These are phyloP conservation scores for Arthroderma uncinatum DNA, from an alignment of 2,329 filamentous ascomycete genomes.

Conservation along the genomic window DNA sequence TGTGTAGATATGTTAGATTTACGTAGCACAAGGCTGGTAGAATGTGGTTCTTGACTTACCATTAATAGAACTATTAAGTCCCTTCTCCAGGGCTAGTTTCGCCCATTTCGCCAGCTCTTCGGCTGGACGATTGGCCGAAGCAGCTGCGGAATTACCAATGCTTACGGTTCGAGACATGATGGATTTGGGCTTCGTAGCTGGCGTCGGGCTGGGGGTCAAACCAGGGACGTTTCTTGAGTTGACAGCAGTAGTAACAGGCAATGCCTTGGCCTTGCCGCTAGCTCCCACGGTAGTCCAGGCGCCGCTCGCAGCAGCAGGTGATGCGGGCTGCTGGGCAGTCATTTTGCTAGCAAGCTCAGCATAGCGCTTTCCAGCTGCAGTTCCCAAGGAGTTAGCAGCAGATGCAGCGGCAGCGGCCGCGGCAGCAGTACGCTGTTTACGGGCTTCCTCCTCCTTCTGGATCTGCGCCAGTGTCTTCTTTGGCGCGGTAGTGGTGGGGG, in stretches of 20 bases:
- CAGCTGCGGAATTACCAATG: slow-evolving; percentile 14
- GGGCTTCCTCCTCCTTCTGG: slow-evolving; percentile 85
- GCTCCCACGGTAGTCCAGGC: slow-evolving; percentile 95
- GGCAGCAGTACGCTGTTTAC: slow-evolving; percentile 63
- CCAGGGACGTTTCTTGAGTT: slow-evolving; percentile 46
- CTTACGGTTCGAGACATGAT: neutral
- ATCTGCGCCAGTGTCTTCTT: slow-evolving; percentile 95
- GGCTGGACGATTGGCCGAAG: slow-evolving; percentile 52
- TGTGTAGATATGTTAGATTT: slow-evolving; percentile 33
- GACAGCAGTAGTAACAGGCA: slow-evolving; percentile 29
- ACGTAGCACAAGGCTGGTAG: slow-evolving; percentile 16
- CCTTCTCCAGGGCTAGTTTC: slow-evolving; percentile 63
- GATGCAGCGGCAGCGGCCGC: slow-evolving; percentile 40
- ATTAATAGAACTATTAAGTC: slow-evolving; percentile 56
- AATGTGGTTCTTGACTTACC: slow-evolving; percentile 39
- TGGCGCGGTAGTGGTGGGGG: slow-evolving; percentile 32
- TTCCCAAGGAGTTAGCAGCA: slow-evolving; percentile 31
- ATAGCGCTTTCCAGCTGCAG: slow-evolving; percentile 66
- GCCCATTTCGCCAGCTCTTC: slow-evolving; percentile 96
- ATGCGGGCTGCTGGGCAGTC: slow-evolving; percentile 30
- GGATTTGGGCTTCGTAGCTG: slow-evolving; percentile 19
- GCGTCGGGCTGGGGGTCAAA: slow-evolving; percentile 2
- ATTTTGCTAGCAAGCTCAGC: slow-evolving; percentile 84
- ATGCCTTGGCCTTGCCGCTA: slow-evolving; percentile 71
- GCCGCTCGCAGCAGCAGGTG: slow-evolving; percentile 36